A percentile compares a stretch with the other conserved stretches of the same genome.
phyloP scores from a whole-genome alignment of 2,329 filamentous ascomycete species.

The Fusarium sp. region DNA sequence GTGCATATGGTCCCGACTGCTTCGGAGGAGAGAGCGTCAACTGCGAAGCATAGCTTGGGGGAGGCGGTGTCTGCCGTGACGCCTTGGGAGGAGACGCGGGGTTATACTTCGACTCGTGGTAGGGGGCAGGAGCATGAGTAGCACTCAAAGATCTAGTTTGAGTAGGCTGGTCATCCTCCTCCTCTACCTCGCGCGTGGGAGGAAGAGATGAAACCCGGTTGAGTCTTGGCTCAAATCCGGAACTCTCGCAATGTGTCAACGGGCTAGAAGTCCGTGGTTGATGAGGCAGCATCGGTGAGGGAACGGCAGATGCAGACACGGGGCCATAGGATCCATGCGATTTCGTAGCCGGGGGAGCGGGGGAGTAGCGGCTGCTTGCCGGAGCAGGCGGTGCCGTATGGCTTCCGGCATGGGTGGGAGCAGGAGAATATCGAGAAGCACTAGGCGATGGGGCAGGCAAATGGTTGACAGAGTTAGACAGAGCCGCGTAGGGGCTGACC shows the following conservation, averaged over 20 bases:
- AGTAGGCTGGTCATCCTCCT: constrained; percentile 56
- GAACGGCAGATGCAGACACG: constrained; percentile 47
- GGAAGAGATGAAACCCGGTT: constrained; percentile 66
- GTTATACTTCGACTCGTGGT: constrained; percentile 51
- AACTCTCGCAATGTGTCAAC: constrained; percentile 69
- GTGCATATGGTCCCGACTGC: constrained; percentile 59
- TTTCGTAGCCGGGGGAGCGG: constrained; percentile 54
- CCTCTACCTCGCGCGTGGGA: constrained; percentile 68
- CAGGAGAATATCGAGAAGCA: constrained; percentile 68
- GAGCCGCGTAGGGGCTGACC: constrained; percentile 61
- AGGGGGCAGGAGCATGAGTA: constrained; percentile 38
- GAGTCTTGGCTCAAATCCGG: constrained; percentile 63
- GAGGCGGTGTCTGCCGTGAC: constrained; percentile 60
- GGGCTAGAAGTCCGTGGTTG: constrained; percentile 71
- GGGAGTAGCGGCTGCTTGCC: constrained; percentile 61
- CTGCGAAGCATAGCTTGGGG: constrained; percentile 51
- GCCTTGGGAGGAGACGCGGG: constrained; percentile 47
- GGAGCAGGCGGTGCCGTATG: constrained; percentile 50
- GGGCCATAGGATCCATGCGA: constrained; percentile 54
- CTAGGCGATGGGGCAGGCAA: constrained; percentile 48
- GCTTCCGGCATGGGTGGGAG: constrained; percentile 51
- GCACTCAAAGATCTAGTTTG: constrained; percentile 42
- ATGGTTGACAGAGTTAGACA: constrained; percentile 50
- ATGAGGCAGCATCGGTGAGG: constrained; percentile 61
- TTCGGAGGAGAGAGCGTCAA: constrained; percentile 65